A percentile compares a stretch with the other conserved stretches of the same genome.
Conservation (phyloP, 2,329 filamentous ascomycete genomes). For the Exophiala lecanii-corni region DNA sequence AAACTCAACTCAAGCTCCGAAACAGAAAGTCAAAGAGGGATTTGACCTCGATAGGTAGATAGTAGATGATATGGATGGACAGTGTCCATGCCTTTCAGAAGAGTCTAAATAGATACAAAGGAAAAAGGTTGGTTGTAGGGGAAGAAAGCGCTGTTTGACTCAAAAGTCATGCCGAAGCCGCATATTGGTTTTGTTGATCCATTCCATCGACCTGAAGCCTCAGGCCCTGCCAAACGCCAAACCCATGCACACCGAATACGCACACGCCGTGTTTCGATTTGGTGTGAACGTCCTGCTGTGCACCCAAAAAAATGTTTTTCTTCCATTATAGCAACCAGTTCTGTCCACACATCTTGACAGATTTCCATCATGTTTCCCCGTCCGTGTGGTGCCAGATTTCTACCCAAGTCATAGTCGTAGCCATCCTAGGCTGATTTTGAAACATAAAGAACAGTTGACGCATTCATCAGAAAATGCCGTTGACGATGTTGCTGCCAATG, state of each 20-base stretch:
- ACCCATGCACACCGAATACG: constrained; percentile 15
- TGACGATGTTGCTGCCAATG: constrained; percentile 83
- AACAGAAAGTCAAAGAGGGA: no score
- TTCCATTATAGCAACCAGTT: constrained; percentile 1
- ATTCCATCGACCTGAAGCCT: not conserved
- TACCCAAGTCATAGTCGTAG: constrained; percentile 23
- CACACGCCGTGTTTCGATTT: constrained; percentile 6
- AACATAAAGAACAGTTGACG: constrained; percentile 12
- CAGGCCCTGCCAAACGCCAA: constrained; percentile 14
- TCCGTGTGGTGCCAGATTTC: constrained; percentile 11
- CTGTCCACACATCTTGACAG: not conserved
- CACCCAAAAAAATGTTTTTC: constrained; percentile 7
- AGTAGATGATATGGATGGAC: not conserved
- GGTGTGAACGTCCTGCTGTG: constrained; percentile 12
- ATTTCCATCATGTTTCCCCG: constrained; percentile 1
- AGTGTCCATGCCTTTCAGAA: not conserved
- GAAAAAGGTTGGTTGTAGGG: not conserved
- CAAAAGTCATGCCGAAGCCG: not conserved
- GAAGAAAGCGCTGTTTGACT: not conserved
- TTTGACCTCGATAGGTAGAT: not conserved
- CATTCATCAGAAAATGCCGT: constrained; percentile 70
- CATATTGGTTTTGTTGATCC: not conserved
- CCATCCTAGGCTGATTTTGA: constrained; percentile 15
- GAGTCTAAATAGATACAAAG: not conserved
- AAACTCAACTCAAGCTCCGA: no score